Conservation (phyloP, 2,329 filamentous ascomycete species). For the Colletotrichum falcatum region DNA sequence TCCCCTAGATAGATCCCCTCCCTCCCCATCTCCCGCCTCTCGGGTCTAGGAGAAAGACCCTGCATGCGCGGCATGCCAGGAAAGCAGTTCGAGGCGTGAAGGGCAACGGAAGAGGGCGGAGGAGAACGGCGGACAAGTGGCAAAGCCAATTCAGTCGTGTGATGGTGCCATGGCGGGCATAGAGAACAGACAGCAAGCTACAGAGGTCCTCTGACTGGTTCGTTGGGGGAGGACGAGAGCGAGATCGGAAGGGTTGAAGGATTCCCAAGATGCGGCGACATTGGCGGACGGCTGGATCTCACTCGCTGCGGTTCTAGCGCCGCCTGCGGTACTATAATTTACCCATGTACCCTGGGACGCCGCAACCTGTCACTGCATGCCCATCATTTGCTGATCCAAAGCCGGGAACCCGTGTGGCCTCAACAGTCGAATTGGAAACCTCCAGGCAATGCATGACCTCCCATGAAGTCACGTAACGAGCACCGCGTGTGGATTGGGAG, state of each 20-base stretch:
- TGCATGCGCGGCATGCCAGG: conserved; percentile 8
- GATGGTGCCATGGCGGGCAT: neutral
- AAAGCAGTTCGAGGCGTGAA: conserved; percentile 7
- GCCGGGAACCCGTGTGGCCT: neutral
- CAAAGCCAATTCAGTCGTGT: conserved; percentile 18
- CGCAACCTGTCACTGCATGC: neutral
- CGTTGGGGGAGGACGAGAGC: neutral
- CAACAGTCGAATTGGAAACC: neutral
- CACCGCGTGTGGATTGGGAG: neutral
- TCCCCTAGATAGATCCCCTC: neutral
- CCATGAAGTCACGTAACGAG: neutral
- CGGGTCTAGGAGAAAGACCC: neutral
- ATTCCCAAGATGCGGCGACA: conserved; percentile 35
- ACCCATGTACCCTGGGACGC: neutral
- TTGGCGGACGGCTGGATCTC: conserved; percentile 34
- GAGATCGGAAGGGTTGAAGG: conserved; percentile 6
- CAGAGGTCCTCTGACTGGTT: neutral
- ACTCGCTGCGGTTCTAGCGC: conserved; percentile 19
- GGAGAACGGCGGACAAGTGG: conserved; percentile 7
- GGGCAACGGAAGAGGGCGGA: neutral
- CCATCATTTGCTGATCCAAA: neutral
- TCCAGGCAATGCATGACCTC: neutral
- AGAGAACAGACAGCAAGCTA: neutral
- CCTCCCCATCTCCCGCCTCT: no score
- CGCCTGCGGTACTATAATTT: neutral